Evolutionary conservation across 352 stramenopile genomes (phyloP), one percentile per base, ranked within the genome.

Genomic region (Phytophthora fragariae): DNA sequence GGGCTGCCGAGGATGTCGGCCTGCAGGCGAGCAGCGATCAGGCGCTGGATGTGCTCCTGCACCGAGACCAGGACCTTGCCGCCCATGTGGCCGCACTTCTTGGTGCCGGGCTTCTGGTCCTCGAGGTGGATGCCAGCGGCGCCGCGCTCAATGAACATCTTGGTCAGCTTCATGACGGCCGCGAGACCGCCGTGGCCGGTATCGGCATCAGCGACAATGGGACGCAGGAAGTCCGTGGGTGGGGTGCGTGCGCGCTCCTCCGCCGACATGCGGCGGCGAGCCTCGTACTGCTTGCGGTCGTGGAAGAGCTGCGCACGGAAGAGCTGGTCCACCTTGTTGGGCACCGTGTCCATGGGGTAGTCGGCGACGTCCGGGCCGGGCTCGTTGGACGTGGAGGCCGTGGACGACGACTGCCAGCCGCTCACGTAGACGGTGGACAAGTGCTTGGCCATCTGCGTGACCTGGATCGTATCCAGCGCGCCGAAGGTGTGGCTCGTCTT

Each of bases 31-130:
- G 97, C 97, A 24, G 97, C 98, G 21, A 98, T 97, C 14, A 99
- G 84, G 27, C 97, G 94, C 88, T 99, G 95, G 75, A 98, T 96
- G 82, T 99, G 97, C 84, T 99, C 97, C 77, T 99, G 90, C 12
- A 97, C 98, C 21, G 95, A 97, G 21, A 99, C 97, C 11, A 99
- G 88, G 55, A 99, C 97, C 84, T 99, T 99, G 56, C 97, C 97
- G 33, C 97, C 97, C 97, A 99, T 99, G 86, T 99, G 98, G 46
- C 98, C 98, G 77, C 98, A 99, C 83, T 99, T 99, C 84, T 99
- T 99, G 1, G 97, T 99, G 71, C 97, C 97, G 6, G 97, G 96
- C 81, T 98, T 98, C 86, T 99, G 98, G 86, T 99, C 98, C 82
- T 99, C 98, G 61, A 99, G 95, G 88, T 99, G 98, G 62, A 99